Evolutionary conservation across 768 basidiomycete species (phyloP).

Genomic region (Boletellus sp.): DNA sequence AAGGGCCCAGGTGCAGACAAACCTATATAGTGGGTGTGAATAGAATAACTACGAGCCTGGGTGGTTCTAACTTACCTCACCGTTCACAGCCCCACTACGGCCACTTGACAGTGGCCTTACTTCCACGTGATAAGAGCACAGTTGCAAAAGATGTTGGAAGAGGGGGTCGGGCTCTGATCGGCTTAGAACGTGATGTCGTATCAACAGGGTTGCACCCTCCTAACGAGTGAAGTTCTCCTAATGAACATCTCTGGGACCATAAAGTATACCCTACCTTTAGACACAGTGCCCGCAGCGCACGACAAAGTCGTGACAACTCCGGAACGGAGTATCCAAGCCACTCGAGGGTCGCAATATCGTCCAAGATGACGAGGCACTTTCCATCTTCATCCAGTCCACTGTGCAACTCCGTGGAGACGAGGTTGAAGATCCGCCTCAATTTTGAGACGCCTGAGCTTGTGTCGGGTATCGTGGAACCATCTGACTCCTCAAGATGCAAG

Average conservation of each 20-base stretch:
- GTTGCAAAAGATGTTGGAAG: conserved; percentile 54
- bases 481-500: conserved; percentile 31
- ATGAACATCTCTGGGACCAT: not conserved
- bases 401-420: conserved; percentile 29
- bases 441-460: conserved; percentile 6
- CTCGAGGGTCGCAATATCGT: conserved; percentile 63
- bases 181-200: conserved; percentile 61
- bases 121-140: conserved; percentile 68
- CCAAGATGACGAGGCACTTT: conserved; percentile 55
- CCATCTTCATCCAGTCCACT: conserved; percentile 5
- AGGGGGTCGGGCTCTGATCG: conserved; percentile 57
- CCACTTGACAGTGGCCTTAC: conserved; percentile 70
- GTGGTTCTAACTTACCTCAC: conserved; percentile 49
- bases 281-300: conserved; percentile 57
- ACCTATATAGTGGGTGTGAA: conserved; percentile 39
- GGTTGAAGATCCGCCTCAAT: conserved; percentile 36
- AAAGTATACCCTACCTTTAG: conserved; percentile 40
- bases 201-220: conserved; percentile 51
- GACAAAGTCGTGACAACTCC: conserved; percentile 54
- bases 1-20: conserved; percentile 57
- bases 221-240: conserved; percentile 22
- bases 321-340: conserved; percentile 61
- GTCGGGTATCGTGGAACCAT: conserved; percentile 6
- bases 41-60: not conserved
- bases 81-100: conserved; percentile 72